Percentiles rank a stretch among this genome's conserved stretches.
These are phyloP conservation scores for Penicillium thymicola DNA, from an alignment of 2,329 filamentous ascomycete species.

Conservation along the genomic window DNA sequence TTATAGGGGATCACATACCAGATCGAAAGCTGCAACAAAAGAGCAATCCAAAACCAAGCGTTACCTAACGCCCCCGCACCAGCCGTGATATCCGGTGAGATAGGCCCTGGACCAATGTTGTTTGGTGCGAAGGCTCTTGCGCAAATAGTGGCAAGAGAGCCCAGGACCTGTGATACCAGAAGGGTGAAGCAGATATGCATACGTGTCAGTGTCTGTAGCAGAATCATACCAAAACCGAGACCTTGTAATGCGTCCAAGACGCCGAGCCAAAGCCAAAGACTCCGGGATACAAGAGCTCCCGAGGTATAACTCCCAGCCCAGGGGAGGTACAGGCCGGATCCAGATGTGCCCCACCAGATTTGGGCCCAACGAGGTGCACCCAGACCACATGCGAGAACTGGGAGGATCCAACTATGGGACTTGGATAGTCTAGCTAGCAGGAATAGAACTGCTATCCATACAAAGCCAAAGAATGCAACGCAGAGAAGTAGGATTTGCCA, in stretches of 20 bases:
- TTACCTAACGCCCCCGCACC: constrained; percentile 47
- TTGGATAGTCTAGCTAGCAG: constrained; percentile 56
- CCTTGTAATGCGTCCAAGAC: constrained; percentile 64
- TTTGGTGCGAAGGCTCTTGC: constrained; percentile 61
- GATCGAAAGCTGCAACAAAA: constrained; percentile 57
- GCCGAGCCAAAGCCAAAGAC: constrained; percentile 66
- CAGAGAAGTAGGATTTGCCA: constrained; percentile 57
- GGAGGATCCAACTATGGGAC: constrained; percentile 63
- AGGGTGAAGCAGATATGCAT: constrained; percentile 63
- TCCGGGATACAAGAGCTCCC: constrained; percentile 55
- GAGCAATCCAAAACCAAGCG: constrained; percentile 60
- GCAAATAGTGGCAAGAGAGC: constrained; percentile 60
- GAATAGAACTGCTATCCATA: constrained; percentile 51
- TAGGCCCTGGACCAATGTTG: constrained; percentile 57
- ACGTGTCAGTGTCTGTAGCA: constrained; percentile 62
- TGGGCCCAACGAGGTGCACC: constrained; percentile 65
- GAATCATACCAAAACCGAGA: constrained; percentile 65
- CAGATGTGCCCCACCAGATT: constrained; percentile 63
- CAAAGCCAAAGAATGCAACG: constrained; percentile 48
- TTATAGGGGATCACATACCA: constrained; percentile 53
- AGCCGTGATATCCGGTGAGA: constrained; percentile 60
- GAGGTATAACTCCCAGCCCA: constrained; percentile 57
- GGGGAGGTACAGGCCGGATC: constrained; percentile 60
- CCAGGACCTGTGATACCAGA: constrained; percentile 59
- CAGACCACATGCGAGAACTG: constrained; percentile 65